phyloP scores from a whole-genome alignment of 768 basidiomycete genomes.

The Zangia roseola region DNA sequence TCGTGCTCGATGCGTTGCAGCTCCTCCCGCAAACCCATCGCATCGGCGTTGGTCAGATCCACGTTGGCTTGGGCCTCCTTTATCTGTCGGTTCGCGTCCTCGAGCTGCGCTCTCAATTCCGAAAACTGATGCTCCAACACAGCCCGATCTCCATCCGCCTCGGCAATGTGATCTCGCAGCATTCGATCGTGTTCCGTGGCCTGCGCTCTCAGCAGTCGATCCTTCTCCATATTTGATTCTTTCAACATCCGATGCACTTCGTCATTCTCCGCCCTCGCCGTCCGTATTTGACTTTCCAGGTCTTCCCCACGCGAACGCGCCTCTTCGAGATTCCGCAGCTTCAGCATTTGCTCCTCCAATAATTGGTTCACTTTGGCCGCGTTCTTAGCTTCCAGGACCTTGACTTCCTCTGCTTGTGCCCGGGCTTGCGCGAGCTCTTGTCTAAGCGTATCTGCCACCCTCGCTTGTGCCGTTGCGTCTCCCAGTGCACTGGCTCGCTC shows the following conservation, averaged over 20 bases:
- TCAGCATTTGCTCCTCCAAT: constrained; percentile 74
- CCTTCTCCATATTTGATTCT: constrained; percentile 75
- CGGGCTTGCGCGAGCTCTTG: constrained; percentile 62
- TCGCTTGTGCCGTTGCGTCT: constrained; percentile 68
- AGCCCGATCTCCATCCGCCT: constrained; percentile 91
- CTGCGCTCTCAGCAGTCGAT: constrained; percentile 68
- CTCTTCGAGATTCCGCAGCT: constrained; percentile 69
- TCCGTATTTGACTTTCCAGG: constrained; percentile 71
- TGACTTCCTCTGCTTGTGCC: constrained; percentile 65
- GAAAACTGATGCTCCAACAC: constrained; percentile 87
- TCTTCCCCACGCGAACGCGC: constrained; percentile 73
- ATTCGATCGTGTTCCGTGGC: constrained; percentile 64
- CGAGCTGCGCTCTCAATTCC: constrained; percentile 64
- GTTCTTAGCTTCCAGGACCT: constrained; percentile 62
- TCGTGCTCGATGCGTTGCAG: constrained; percentile 69
- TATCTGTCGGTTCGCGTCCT: constrained; percentile 58
- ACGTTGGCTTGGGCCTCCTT: constrained; percentile 60
- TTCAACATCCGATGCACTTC: constrained; percentile 61
- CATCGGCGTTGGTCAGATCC: constrained; percentile 67
- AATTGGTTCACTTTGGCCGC: constrained; percentile 60
- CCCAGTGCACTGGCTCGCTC: constrained; percentile 57
- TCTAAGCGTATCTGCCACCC: constrained; percentile 54
- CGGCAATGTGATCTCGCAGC: constrained; percentile 86
- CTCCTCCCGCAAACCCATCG: constrained; percentile 68
- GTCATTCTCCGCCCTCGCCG: constrained; percentile 68